phyloP scores from a whole-genome alignment of 2,329 filamentous ascomycete species.

The Colletotrichum limetticola region DNA sequence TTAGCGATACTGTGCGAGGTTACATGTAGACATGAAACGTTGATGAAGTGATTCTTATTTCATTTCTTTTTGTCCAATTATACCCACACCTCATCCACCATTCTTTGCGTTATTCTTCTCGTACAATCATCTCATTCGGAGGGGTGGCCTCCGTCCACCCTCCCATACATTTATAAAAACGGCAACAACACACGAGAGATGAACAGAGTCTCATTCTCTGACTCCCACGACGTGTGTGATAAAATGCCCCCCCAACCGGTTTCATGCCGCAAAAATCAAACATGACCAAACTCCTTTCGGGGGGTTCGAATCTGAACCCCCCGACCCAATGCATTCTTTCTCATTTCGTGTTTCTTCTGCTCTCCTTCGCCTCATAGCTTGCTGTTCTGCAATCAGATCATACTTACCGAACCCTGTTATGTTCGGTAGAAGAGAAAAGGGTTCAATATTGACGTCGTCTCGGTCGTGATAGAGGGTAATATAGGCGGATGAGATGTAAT shows the following conservation, averaged over 20 bases:
- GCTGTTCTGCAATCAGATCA: constrained; percentile 9
- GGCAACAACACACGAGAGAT: not conserved
- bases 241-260: not conserved
- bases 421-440: not conserved
- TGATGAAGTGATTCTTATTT: not conserved
- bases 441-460: constrained; percentile 21
- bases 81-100: not conserved
- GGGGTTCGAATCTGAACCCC: not conserved
- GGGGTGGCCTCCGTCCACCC: not conserved
- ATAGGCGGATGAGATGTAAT: not conserved
- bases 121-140: constrained; percentile 18
- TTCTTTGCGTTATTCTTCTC: constrained; percentile 2
- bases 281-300: constrained; percentile 17
- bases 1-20: not conserved
- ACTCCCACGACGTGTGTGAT: not conserved
- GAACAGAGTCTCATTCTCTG: too few relatives aligned
- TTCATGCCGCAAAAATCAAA: not conserved
- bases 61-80: not conserved
- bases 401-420: constrained; percentile 13
- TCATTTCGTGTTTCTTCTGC: not conserved
- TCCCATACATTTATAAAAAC: constrained; percentile 12
- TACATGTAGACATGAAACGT: not conserved
- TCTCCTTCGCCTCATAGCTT: not conserved
- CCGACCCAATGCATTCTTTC: constrained; percentile 30
- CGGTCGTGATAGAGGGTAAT: not conserved